Evolutionary conservation across 108 stramenopile species (phyloP), one percentile per base, ranked within the genome.

Genomic region (Nannochloropsis salina): DNA sequence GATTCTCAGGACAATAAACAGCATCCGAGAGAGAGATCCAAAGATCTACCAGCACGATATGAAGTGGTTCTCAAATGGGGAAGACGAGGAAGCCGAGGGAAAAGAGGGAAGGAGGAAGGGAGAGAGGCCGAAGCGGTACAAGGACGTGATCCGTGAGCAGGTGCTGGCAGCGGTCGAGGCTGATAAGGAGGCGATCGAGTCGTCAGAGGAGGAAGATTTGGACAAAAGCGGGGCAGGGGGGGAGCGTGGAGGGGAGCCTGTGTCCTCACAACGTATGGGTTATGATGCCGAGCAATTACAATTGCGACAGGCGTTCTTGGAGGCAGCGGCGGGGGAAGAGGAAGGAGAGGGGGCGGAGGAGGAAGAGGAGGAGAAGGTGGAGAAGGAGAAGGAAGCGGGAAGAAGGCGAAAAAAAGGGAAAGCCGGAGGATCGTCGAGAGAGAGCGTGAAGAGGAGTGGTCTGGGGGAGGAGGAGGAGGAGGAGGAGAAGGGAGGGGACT

Each of bases 71-170:
- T 12, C 61, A 11, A 51, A 9, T 42, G 20, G 9, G 11, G 42
- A 82, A 82, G 83, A 83, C 18, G 82, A 83, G 22, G 18, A 83
- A 82, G 40, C 45, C 41, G 45, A 22, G 51, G 83, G 22, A 6
- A 43, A 83, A 15, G 51, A 80, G 84, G 51, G 45, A 3, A 47
- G 18, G 74, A 20, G 12, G 74, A 85, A 74, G 84, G 51, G n/a
- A 51, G 42, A 47, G 45, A 85, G 45, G 41, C 22, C 42, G 84
- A 44, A 31, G 84, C 89, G 86, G 9, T 97, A 94, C 94, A 97
- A 96, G 88, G 99, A 99, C 90, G 93, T 99, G 44, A 88, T 97
- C 8, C 92, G 99, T 40, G 94, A 96, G 83, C 96, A 98, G 90
- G 94, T 98, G 45, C 87, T 99, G 43, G 94, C 83, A 12, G 90